phyloP scores from a whole-genome alignment of 73 alveolate genomes.

The Uronychia setigera region DNA sequence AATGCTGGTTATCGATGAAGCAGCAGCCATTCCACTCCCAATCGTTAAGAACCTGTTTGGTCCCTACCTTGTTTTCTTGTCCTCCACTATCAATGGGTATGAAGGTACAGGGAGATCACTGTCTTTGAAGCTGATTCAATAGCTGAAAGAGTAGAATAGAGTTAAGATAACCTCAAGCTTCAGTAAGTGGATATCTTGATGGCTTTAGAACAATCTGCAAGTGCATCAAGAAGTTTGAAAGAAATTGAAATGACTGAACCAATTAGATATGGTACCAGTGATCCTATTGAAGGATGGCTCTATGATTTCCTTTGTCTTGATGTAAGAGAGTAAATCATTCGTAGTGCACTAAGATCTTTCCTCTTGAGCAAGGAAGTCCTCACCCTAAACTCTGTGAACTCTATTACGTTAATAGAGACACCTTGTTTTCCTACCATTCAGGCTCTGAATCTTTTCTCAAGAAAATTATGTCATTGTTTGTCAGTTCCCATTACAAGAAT shows the following conservation, averaged over 20 bases:
- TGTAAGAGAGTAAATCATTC: constrained; percentile 74
- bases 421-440: constrained; percentile 97
- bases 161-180: constrained; percentile 18
- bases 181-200: not conserved
- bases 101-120: constrained; percentile 99
- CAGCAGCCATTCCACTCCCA: constrained; percentile 99
- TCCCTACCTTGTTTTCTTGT: constrained; percentile 94
- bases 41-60: constrained; percentile 93
- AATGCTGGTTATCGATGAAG: constrained; percentile 99
- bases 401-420: constrained; percentile 98
- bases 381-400: constrained; percentile 96
- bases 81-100: constrained; percentile 99
- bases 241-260: constrained; percentile 95
- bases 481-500: constrained; percentile 98
- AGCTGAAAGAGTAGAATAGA: constrained; percentile 62
- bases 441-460: constrained; percentile 96
- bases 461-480: constrained; percentile 97
- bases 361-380: constrained; percentile 80
- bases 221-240: constrained; percentile 73
- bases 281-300: constrained; percentile 98
- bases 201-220: constrained; percentile 63
- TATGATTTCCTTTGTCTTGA: constrained; percentile 94
- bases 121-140: constrained; percentile 86
- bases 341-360: constrained; percentile 55
- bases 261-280: constrained; percentile 97